Evolutionary conservation across 345 rosid species (phyloP), one percentile per base, ranked within the genome.

Genomic region (Corchorus capsularis): DNA sequence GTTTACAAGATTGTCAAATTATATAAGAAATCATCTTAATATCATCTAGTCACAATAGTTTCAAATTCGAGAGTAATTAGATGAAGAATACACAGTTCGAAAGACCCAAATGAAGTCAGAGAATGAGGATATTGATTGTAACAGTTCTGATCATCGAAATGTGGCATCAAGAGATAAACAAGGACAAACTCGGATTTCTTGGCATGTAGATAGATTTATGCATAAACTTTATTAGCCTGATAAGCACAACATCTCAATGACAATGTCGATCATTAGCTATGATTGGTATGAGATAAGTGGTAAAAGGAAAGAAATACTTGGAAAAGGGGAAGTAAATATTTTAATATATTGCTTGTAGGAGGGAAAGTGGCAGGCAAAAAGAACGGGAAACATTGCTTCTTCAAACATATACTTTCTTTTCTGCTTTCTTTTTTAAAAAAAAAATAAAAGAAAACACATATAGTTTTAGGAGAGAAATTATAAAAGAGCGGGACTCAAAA

Each of bases 21-120:
- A 67, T 11, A 49, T 22, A 41, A 60, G 34, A 45, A 37, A 41
- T 16, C 27, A 13, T 17, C 15, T 46, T 35, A 50, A 39, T 13
- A 39, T 34, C 67, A 63, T 17, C 19, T 53, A 65, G 43, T 53
- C 50, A 53, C 5, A 56, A 71, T 37, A 71, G 53, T 54, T 71
- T 53, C 15, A 45, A 27, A 45, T 12, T 55, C 27, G 60, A 11
- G 6, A 57, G 15, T 14, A 14, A 62, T 27, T 4, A 22, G 63
- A 12, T 27, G 63, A 60, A 4, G 47, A 3, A 4, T 2, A 34
- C 19, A 61, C 12, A 3, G 2, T 61, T 61, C 64, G 13, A 61
- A 61, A 32, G 13, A 34, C 43, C 13, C 11, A n/a, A 41, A 62
- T 62, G 9, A 62, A 12, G 11, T 14, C 64, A 61, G 64, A 13